phyloP scores from a whole-genome alignment of 345 rosid species.

The Microthlaspi erraticum region DNA sequence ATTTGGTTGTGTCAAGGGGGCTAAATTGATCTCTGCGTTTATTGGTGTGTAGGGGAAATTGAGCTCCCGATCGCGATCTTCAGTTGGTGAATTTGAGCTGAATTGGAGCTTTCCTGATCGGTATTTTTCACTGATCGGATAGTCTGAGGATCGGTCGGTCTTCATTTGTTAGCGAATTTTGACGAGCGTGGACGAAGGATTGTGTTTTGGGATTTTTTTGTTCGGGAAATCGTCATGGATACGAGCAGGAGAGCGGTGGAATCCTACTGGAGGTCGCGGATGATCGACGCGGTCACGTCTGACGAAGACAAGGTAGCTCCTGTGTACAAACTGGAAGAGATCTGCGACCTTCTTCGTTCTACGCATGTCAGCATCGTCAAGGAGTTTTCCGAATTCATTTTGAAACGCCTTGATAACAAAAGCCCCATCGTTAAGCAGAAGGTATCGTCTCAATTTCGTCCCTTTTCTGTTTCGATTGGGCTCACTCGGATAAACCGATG shows the following conservation, averaged over 20 bases:
- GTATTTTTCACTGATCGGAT: slow-evolving; percentile 32
- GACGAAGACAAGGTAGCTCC: slow-evolving; percentile 95
- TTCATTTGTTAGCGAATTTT: background rate
- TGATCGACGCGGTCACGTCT: slow-evolving; percentile 89
- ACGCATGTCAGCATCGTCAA: slow-evolving; percentile 84
- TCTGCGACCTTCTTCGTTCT: slow-evolving; percentile 87
- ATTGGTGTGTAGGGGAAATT: slow-evolving; percentile 21
- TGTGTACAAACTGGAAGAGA: slow-evolving; percentile 93
- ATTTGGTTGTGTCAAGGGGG: background rate
- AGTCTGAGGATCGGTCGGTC: slow-evolving; percentile 17
- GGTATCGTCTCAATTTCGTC: slow-evolving; percentile 48
- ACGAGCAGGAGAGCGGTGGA: slow-evolving; percentile 99
- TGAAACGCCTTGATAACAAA: slow-evolving; percentile 90
- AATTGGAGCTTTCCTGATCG: slow-evolving; percentile 34
- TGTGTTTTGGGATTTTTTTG: slow-evolving; percentile 11
- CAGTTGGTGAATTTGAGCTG: slow-evolving; percentile 18
- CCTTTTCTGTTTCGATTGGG: slow-evolving; percentile 9
- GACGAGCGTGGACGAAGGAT: slow-evolving; percentile 22
- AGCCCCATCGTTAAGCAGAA: slow-evolving; percentile 95
- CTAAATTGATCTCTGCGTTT: slow-evolving; percentile 14
- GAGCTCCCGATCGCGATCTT: slow-evolving; percentile 32
- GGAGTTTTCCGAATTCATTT: slow-evolving; percentile 81
- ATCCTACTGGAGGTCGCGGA: slow-evolving; percentile 95
- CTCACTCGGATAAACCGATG: slow-evolving; percentile 5
- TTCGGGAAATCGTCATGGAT: slow-evolving; percentile 59